A percentile compares a stretch with the other conserved stretches of the same genome.
Conservation (phyloP, 768 basidiomycete species). For the Rhodotorula graminis region DNA sequence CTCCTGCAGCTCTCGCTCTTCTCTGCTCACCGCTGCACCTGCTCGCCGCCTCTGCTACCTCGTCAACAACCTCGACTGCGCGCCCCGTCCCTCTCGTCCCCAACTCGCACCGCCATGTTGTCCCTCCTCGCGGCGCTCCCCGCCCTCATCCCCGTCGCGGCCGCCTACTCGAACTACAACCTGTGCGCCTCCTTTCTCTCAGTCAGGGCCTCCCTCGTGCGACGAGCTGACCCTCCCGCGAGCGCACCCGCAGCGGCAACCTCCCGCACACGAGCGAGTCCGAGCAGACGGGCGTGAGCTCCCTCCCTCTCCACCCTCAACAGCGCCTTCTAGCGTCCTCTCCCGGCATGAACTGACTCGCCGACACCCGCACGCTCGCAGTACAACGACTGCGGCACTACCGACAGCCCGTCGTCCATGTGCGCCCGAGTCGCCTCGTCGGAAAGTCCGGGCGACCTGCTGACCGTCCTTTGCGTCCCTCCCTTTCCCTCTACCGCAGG, state of each 20-base stretch:
- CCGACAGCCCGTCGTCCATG: conserved; percentile 55
- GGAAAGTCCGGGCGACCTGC: too few species aligned
- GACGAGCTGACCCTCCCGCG: neutral
- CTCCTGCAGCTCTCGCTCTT: too few species aligned
- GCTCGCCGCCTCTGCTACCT: neutral
- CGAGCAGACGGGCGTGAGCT: conserved; percentile 22
- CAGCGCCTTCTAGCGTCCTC: neutral
- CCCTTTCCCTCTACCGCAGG: neutral
- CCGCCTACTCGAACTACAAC: neutral
- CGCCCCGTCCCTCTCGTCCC: too few species aligned
- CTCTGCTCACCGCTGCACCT: too few species aligned
- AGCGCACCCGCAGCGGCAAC: neutral
- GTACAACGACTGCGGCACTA: conserved; percentile 55
- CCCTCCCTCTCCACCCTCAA: neutral
- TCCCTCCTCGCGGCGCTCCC: neutral
- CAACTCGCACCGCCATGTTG: neutral
- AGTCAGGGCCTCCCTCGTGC: too few species aligned
- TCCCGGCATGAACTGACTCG: too few species aligned
- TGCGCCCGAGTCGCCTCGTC: conserved; percentile 50
- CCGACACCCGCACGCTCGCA: neutral
- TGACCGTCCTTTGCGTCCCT: too few species aligned
- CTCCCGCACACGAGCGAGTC: conserved; percentile 7
- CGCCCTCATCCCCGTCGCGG: neutral
- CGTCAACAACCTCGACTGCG: neutral
- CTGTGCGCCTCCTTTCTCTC: neutral